Base-by-base conservation (phyloP, 345 rosid genomes). In the Syzygium aqueum region DNA sequence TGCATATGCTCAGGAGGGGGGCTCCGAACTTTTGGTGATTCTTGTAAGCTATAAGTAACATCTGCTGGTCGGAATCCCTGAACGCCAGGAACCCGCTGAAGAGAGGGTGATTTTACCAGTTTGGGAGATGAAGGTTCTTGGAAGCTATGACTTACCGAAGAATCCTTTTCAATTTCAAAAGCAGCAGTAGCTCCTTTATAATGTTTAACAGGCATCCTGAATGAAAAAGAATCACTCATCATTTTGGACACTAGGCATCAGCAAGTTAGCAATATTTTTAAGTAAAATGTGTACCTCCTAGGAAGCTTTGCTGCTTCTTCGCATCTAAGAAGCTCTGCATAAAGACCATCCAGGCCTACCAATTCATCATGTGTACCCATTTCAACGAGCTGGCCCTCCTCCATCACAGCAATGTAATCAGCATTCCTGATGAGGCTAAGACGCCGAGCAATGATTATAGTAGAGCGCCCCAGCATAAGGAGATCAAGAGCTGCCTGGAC, bases 251-350 rank as follows among this genome's bases (percentile, higher is more conserved):
- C 49, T 37, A 73, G 80, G 13, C 80, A 17, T 37, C 80, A 33
- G 80, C 13, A 73, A 33, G 80, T 37, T 33, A 73, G 25, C 25
- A 73, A 33, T 33, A 40, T 56, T 27, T 53, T 25, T 50, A 84
- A 15, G 54, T n/a, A 53, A 87, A 43, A 77, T 51, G 22, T 9
- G n/a, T 96, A 97, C 99, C 99, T 94, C 94, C 95, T 95, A 37
- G 98, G 99, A 87, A 97, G 98, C 93, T 97, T 97, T 40, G 99
- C 92, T 50, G 98, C 98, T 92, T 97, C 99, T 92, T 97, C 99
- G 89, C 98, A 95, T 91, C 95, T 96, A 30, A 97, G 95, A 91
- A 97, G 98, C 90, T 97, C 99, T 16, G 98, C 96, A 89, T 97
- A 97, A 86, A 97, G 91, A 65, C 96, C 96, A 90, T 93, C 95